Conservation (phyloP, 805 yeast species). For the Cephaloascus fragrans region DNA sequence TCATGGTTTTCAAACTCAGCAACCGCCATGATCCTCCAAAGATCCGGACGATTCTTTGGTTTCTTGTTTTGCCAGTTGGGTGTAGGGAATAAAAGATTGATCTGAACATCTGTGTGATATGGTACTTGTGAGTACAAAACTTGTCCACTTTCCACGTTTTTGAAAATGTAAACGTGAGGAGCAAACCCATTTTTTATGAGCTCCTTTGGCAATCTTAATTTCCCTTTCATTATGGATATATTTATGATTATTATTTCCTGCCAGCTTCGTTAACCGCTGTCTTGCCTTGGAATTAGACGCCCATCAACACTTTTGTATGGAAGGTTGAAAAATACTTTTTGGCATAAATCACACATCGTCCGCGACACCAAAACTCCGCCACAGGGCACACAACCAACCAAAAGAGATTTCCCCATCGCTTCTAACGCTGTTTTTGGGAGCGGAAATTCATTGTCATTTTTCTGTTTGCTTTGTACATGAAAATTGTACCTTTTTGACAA, state of each 20-base stretch:
- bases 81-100: conserved; percentile 60
- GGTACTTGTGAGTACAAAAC: conserved; percentile 85
- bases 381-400: background rate
- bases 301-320: no score
- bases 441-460: background rate
- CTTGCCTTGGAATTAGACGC: no score
- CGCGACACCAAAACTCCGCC: no score
- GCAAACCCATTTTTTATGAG: conserved; percentile 52
- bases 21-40: conserved; percentile 88
- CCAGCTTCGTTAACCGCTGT: no score
- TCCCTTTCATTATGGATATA: background rate
- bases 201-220: conserved; percentile 50
- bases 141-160: conserved; percentile 84
- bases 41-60: conserved; percentile 73
- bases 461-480: background rate
- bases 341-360: no score
- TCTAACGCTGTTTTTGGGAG: background rate
- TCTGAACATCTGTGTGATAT: conserved; percentile 42
- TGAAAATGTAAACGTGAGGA: conserved; percentile 76
- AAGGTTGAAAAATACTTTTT: no score
- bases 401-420: background rate
- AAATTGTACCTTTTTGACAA: background rate
- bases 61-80: conserved; percentile 87
- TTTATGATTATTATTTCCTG: no score
- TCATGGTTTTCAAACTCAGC: conserved; percentile 55